These are phyloP conservation scores for Punica granatum DNA, from an alignment of 345 rosid genomes.

Conservation along the genomic window DNA sequence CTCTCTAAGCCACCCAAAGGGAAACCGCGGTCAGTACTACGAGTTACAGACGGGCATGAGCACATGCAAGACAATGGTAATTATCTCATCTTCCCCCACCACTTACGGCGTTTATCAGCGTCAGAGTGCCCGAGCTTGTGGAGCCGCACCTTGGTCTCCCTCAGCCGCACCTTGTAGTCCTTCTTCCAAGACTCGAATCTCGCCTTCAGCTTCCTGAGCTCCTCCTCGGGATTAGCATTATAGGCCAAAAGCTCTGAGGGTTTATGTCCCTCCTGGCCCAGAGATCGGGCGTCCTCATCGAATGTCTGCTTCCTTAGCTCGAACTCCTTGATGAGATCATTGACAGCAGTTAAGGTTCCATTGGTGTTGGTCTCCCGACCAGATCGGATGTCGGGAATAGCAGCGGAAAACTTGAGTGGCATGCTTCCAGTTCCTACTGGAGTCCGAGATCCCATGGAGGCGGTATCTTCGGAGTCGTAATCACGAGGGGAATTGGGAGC, in stretches of 20 bases:
- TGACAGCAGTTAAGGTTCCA: constrained; percentile 43
- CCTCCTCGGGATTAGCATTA: constrained; percentile 42
- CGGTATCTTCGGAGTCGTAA: constrained; percentile 65
- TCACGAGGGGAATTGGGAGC: constrained; percentile 44
- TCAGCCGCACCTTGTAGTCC: constrained; percentile 67
- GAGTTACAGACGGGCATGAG: neutral
- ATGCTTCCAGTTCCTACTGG: constrained; percentile 52
- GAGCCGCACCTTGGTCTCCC: constrained; percentile 60
- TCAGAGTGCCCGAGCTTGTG: constrained; percentile 43
- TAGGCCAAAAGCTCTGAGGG: constrained; percentile 22
- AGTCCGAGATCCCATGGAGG: constrained; percentile 50
- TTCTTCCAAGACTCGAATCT: constrained; percentile 84
- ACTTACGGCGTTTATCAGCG: constrained; percentile 53
- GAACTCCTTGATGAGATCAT: constrained; percentile 60
- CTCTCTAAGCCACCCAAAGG: constrained; percentile 1
- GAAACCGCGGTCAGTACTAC: neutral
- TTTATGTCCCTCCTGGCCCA: constrained; percentile 35
- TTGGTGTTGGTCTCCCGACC: constrained; percentile 51
- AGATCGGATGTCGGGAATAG: constrained; percentile 29
- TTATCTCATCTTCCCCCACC: constrained; percentile 73
- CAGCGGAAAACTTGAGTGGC: constrained; percentile 33
- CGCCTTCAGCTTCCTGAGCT: constrained; percentile 50
- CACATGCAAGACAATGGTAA: constrained; percentile 4
- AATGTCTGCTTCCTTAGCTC: constrained; percentile 61
- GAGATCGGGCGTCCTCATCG: constrained; percentile 51